phyloP scores from a whole-genome alignment of 768 basidiomycete genomes.

The Lentinula boryana region DNA sequence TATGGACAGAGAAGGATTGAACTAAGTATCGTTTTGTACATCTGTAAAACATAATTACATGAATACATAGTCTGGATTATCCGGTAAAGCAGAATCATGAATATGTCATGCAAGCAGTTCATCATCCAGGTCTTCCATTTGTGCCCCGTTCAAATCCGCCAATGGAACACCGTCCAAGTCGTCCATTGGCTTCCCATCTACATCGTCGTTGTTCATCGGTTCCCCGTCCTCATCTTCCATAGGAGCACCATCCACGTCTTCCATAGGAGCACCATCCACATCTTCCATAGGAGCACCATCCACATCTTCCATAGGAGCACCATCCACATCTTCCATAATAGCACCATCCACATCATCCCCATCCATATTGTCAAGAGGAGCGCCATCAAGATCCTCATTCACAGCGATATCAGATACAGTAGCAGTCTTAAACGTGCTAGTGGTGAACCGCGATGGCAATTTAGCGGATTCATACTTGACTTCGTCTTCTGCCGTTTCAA shows the following conservation, averaged over 20 bases:
- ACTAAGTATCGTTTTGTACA: neutral
- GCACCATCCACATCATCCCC: conserved; percentile 27
- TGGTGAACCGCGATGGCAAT: conserved; percentile 65
- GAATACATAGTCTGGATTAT: neutral
- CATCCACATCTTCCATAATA: conserved; percentile 30
- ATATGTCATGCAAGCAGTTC: conserved; percentile 16
- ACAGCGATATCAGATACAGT: conserved; percentile 22
- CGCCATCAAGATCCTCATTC: conserved; percentile 33
- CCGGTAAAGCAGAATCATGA: neutral
- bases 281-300: conserved; percentile 34
- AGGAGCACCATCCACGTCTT: conserved; percentile 33
- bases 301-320: conserved; percentile 22
- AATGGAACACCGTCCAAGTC: conserved; percentile 36
- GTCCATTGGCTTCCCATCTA: conserved; percentile 22
- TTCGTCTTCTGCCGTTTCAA: conserved; percentile 11
- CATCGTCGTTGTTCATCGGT: neutral
- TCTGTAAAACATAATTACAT: neutral
- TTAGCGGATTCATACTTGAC: conserved; percentile 12
- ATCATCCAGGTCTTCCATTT: too few species aligned
- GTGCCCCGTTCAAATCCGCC: too few species aligned
- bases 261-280: conserved; percentile 29
- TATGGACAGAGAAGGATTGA: conserved; percentile 47
- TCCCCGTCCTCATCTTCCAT: conserved; percentile 31
- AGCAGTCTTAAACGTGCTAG: conserved; percentile 72
- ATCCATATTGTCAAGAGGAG: conserved; percentile 28